Evolutionary conservation across 1,139 yeast species (phyloP), one percentile per base, ranked within the genome.

Genomic region (Saccharomyces pastorianus): DNA sequence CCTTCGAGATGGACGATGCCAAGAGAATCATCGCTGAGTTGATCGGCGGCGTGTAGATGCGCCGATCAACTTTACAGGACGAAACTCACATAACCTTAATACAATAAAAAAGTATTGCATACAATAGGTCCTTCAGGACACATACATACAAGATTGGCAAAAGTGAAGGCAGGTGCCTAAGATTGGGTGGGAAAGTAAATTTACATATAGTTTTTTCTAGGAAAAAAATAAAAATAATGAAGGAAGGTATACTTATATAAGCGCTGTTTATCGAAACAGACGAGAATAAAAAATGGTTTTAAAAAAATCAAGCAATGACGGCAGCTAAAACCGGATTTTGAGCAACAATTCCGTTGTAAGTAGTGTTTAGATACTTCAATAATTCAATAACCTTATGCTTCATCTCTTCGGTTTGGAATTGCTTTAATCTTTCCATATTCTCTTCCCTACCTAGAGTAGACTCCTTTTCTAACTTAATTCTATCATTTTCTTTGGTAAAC

Each of bases 361-460:
- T 81, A 57, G 77, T 74, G 68, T 88, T 88, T 69, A 89, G 77
- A 74, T 79, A 85, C 70, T 83, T 87, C 71, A 89, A 79, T 67
- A 89, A 79, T 59, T 80, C 85, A 59, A 87, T 71, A 54, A 87
- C 87, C 71, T 82, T 81, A 51, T 69, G 70, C 69, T 81, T 83
- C 66, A 83, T 76, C 58, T 82, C 91, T 23, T 78, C 86, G 58
- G 75, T 76, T 62, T 83, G 85, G 73, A 89, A 88, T 72, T 88
- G 96, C 73, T 83, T 86, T 72, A 83, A 74, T 70, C 85, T 78
- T 62, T 85, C 93, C 67, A 84, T 76, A 71, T 84, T 82, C 71
- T 85, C 90, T 72, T 85, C 93, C 77, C 93, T 84, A 59, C 95
- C 95, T 65, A 86, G 75, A 46, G 95, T 85, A 56, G 88, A 79